phyloP scores from a whole-genome alignment of 1,284 basidiomycete species.

The Sanghuangporus weigelae region DNA sequence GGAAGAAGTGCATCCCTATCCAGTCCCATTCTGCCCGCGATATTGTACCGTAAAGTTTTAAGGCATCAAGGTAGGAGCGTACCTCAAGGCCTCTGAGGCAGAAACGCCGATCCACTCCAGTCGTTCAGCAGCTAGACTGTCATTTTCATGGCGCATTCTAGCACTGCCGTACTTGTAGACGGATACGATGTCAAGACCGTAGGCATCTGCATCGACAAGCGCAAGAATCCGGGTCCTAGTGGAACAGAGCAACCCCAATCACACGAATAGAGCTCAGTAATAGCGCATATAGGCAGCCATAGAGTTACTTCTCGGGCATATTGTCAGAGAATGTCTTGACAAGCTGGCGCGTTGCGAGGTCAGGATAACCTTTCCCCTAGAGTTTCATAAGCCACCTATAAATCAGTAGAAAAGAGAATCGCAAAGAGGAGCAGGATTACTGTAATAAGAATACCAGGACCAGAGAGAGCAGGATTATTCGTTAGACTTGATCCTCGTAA shows the following conservation, averaged over 20 bases:
- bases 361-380: constrained; percentile 93
- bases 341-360: constrained; percentile 81
- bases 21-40: constrained; percentile 44
- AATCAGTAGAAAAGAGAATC: background rate
- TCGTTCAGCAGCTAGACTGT: constrained; percentile 56
- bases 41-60: background rate
- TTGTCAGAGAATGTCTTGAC: constrained; percentile 64
- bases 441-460: constrained; percentile 67
- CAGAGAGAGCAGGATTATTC: constrained; percentile 41
- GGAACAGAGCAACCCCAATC: background rate
- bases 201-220: constrained; percentile 87
- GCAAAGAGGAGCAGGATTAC: constrained; percentile 30
- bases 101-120: constrained; percentile 79
- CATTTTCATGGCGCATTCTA: constrained; percentile 58
- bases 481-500: constrained; percentile 57
- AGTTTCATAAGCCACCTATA: background rate
- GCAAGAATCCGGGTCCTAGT: constrained; percentile 65
- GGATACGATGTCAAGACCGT: constrained; percentile 84
- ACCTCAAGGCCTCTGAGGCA: constrained; percentile 60
- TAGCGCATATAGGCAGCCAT: background rate
- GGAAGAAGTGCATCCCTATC: constrained; percentile 59
- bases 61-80: constrained; percentile 19
- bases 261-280: background rate
- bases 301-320: constrained; percentile 44
- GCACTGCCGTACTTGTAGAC: constrained; percentile 75